Evolutionary conservation across 495 filamentous ascomycete species (phyloP).

Genomic region (Aspergillus affinis): DNA sequence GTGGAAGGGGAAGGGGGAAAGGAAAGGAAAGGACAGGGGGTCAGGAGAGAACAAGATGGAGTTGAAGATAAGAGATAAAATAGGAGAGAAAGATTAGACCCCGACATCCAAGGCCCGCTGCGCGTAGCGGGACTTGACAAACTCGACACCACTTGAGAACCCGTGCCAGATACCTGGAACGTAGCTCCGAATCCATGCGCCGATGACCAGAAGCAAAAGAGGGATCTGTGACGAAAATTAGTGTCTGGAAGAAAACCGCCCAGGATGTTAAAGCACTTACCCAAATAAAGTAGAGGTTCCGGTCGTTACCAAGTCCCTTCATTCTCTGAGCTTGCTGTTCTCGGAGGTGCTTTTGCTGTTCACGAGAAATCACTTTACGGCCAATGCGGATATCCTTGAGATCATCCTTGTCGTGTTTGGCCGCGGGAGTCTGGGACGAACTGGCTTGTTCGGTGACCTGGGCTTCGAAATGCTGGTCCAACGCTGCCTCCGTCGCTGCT

Average conservation of each 20-base stretch:
- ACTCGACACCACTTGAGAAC: slow-evolving; percentile 44
- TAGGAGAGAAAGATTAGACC: slow-evolving; percentile 25
- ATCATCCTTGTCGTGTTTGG: slow-evolving; percentile 33
- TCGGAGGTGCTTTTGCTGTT: slow-evolving; percentile 71
- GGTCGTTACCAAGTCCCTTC: slow-evolving; percentile 70
- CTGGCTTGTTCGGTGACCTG: slow-evolving; percentile 57
- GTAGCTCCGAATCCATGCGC: slow-evolving; percentile 62
- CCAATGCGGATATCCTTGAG: slow-evolving; percentile 47
- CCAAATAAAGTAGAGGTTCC: slow-evolving; percentile 85
- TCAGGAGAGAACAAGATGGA: slow-evolving; percentile 15
- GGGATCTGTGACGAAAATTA: slow-evolving; percentile 32
- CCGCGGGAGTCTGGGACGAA: slow-evolving; percentile 41
- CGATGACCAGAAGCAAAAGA: slow-evolving; percentile 61
- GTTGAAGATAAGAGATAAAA: slow-evolving; percentile 15
- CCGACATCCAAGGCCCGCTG: slow-evolving; percentile 41
- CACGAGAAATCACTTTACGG: slow-evolving; percentile 55
- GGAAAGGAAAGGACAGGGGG: not conserved
- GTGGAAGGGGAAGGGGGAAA: slow-evolving; percentile 1
- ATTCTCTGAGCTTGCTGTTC: slow-evolving; percentile 71
- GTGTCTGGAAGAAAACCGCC: slow-evolving; percentile 11
- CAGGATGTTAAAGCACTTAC: slow-evolving; percentile 47
- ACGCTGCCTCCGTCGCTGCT: slow-evolving; percentile 62
- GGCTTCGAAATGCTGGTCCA: slow-evolving; percentile 66
- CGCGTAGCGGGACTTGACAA: slow-evolving; percentile 44
- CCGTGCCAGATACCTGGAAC: slow-evolving; percentile 54